Conservation (phyloP, 2,329 filamentous ascomycete genomes). For the Ascomycota sp. region DNA sequence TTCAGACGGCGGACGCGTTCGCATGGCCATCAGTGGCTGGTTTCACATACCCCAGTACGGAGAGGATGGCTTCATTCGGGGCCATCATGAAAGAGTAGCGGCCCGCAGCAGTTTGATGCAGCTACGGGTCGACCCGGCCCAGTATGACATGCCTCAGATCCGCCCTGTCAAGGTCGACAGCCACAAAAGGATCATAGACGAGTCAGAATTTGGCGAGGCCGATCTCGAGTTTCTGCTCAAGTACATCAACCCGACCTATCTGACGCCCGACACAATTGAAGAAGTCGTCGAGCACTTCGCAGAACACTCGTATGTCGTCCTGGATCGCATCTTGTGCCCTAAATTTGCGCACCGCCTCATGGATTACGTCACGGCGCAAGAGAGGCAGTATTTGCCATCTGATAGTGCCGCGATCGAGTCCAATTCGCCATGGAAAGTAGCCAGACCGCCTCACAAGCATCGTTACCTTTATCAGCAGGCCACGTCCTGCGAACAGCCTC, state of each 20-base stretch:
- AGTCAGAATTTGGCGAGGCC: slow-evolving; percentile 49
- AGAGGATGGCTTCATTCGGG: slow-evolving; percentile 77
- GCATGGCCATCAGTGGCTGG: slow-evolving; percentile 98
- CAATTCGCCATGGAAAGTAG: slow-evolving; percentile 47
- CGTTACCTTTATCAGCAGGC: slow-evolving; percentile 66
- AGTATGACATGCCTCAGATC: slow-evolving; percentile 63
- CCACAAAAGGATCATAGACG: slow-evolving; percentile 24
- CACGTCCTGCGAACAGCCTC: slow-evolving; percentile 16
- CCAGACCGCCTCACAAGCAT: slow-evolving; percentile 84
- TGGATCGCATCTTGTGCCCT: slow-evolving; percentile 57
- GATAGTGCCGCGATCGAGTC: slow-evolving; percentile 36
- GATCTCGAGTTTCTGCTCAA: slow-evolving; percentile 81
- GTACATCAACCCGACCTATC: slow-evolving; percentile 75
- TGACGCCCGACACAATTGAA: slow-evolving; percentile 79
- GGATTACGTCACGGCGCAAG: slow-evolving; percentile 47
- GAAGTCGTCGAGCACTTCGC: slow-evolving; percentile 62
- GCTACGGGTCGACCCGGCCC: slow-evolving; percentile 75
- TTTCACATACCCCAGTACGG: slow-evolving; percentile 93
- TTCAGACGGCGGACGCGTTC: slow-evolving; percentile 54
- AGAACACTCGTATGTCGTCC: slow-evolving; percentile 64
- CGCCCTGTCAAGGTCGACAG: slow-evolving; percentile 28
- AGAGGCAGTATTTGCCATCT: slow-evolving; percentile 25
- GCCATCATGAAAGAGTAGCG: slow-evolving; percentile 71
- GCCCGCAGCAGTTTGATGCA: slow-evolving; percentile 84
- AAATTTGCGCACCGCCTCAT: slow-evolving; percentile 58